phyloP scores from a whole-genome alignment of 805 yeast genomes.

The Gaillardinia entomophila region DNA sequence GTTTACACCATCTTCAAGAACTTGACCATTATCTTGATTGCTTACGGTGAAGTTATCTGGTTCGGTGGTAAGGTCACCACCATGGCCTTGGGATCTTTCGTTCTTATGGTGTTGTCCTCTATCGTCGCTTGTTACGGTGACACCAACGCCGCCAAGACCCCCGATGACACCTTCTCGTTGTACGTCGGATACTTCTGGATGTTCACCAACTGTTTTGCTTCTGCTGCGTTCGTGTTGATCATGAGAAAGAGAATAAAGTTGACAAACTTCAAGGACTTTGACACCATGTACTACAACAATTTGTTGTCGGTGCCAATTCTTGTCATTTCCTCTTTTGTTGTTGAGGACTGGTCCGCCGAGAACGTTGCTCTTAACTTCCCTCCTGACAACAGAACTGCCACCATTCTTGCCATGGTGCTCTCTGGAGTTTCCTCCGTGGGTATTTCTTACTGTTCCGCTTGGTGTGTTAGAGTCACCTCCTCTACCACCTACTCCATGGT shows the following conservation, averaged over 20 bases:
- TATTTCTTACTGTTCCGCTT: constrained; percentile 97
- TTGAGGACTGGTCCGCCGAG: constrained; percentile 90
- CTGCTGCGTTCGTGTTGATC: constrained; percentile 87
- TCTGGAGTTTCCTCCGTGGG: constrained; percentile 95
- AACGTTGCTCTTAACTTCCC: constrained; percentile 81
- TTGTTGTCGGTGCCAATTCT: constrained; percentile 88
- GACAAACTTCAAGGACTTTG: constrained; percentile 93
- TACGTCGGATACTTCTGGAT: constrained; percentile 91
- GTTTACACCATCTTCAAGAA: constrained; percentile 98
- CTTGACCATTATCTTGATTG: constrained; percentile 91
- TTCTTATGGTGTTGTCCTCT: constrained; percentile 92
- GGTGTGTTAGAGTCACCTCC: constrained; percentile 99
- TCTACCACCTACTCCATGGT: constrained; percentile 99
- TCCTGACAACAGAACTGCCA: constrained; percentile 56
- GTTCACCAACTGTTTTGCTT: constrained; percentile 89
- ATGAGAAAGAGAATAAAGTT: constrained; percentile 98
- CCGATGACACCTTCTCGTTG: constrained; percentile 41
- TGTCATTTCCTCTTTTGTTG: constrained; percentile 61
- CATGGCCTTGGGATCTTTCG: constrained; percentile 84
- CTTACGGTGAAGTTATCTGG: constrained; percentile 97
- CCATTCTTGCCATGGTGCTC: constrained; percentile 77
- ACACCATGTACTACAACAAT: constrained; percentile 98
- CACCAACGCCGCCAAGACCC: constrained; percentile 33
- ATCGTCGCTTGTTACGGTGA: constrained; percentile 94
- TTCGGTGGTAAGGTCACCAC: constrained; percentile 89